Percentiles rank a stretch among this genome's conserved stretches.
phyloP scores from a whole-genome alignment of 1,284 basidiomycete genomes.

The Sporisorium reilianum region DNA sequence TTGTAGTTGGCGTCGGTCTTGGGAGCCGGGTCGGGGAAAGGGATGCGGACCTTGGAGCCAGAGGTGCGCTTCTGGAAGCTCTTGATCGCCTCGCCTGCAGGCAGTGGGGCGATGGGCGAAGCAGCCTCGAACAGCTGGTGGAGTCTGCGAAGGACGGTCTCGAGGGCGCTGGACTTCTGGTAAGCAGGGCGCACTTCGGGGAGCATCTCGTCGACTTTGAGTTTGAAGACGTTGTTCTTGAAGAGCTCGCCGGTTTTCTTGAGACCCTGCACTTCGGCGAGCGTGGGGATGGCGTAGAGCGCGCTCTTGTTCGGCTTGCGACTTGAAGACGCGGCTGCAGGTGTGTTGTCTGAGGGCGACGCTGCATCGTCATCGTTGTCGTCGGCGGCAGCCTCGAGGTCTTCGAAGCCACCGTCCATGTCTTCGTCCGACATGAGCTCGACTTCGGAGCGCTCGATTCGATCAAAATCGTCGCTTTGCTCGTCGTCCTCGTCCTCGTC shows the following conservation, averaged over 20 bases:
- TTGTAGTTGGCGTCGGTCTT: slow-evolving; percentile 72
- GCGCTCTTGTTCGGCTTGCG: slow-evolving; percentile 50
- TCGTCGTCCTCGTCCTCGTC: slow-evolving; percentile 26
- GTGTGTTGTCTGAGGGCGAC: background rate
- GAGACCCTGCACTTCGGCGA: slow-evolving; percentile 79
- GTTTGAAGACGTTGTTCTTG: slow-evolving; percentile 84
- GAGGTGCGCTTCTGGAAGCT: slow-evolving; percentile 72
- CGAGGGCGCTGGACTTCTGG: slow-evolving; percentile 54
- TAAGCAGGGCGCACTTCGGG: slow-evolving; percentile 55
- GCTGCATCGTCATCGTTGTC: slow-evolving; percentile 34
- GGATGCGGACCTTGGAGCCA: slow-evolving; percentile 66
- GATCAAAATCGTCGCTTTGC: slow-evolving; percentile 57
- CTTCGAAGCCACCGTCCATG: slow-evolving; percentile 67
- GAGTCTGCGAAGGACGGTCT: slow-evolving; percentile 61
- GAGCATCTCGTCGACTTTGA: slow-evolving; percentile 75
- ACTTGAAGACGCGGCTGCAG: slow-evolving; percentile 22
- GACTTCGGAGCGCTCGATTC: slow-evolving; percentile 23
- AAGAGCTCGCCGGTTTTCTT: slow-evolving; percentile 84
- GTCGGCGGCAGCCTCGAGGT: slow-evolving; percentile 52
- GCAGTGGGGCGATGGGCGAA: slow-evolving; percentile 36
- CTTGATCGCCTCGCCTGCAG: slow-evolving; percentile 46
- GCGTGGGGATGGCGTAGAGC: slow-evolving; percentile 72
- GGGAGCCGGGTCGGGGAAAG: slow-evolving; percentile 70
- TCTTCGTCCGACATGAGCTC: slow-evolving; percentile 64
- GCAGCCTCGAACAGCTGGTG: slow-evolving; percentile 53